Base-by-base conservation (phyloP, 805 yeast species). In the Candida lessepsii region DNA sequence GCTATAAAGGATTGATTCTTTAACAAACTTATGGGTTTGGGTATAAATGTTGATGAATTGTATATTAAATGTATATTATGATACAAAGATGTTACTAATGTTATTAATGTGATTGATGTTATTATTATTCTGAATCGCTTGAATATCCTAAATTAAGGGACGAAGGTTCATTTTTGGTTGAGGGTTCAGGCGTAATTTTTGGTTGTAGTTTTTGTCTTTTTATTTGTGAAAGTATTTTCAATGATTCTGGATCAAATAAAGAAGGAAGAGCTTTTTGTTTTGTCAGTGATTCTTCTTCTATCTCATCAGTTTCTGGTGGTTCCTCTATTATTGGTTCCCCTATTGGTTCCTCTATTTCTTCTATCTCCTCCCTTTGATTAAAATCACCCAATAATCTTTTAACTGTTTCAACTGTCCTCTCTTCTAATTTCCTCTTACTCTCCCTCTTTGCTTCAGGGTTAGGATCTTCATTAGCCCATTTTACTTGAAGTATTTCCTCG, bases 391-490 rank as follows among this genome's bases (percentile, higher is more conserved):
- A 25, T 77, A 56, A 15, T 57, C 58, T 45, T 19, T 58, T 65
- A 0, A 84, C 83, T 0, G 80, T 71, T 17, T 75, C 73, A 35
- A 78, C 58, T 0, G 86, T 80, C 26, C 60, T 53, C 41, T 75
- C 75, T 42, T 81, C 83, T 32, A 71, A 42, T 20, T 71, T 63
- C 33, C 75, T 62, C 49, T 75, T 69, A 29, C 69, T 76, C 47
- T 78, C 65, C 39, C 56, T 65, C 46, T 69, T 75, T 3, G 86
- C 81, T 3, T 60, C 61, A 0, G 93, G 93, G 53, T 83, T 83
- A 2, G 96, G 95, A 58, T 88, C 96, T 30, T 85, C 91, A 45
- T 78, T 79, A 0, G 97, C 96, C 98, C 98, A 90, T 47, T 86
- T 73, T 1, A 90, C 76, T 44, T 71, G 75, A 31, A 90, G 60